Conservation (phyloP, 1,284 basidiomycete species). For the Ceratobasidium papillatum region DNA sequence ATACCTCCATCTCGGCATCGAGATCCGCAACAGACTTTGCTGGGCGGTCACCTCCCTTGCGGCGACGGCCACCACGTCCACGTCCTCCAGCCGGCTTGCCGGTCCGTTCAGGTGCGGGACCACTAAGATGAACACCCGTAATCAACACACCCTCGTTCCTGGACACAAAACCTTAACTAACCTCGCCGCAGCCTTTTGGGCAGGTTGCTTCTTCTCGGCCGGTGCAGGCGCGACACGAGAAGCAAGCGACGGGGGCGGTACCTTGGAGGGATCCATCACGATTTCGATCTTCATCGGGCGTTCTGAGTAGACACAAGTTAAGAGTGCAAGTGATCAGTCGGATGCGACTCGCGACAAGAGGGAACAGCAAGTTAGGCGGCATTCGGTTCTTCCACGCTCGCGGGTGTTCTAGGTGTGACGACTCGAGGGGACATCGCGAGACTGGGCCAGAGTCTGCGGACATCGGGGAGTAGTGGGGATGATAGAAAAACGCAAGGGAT, state of each 20-base stretch:
- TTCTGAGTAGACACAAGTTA: slow-evolving; percentile 71
- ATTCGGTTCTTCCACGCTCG: slow-evolving; percentile 26
- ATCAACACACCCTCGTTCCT: slow-evolving; percentile 50
- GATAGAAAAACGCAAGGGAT: background rate
- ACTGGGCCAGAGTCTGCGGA: background rate
- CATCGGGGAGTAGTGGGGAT: background rate
- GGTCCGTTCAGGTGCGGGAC: slow-evolving; percentile 46
- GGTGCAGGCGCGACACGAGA: slow-evolving; percentile 62
- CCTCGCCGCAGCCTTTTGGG: slow-evolving; percentile 48
- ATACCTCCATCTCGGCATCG: slow-evolving; percentile 73
- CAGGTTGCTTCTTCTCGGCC: slow-evolving; percentile 48
- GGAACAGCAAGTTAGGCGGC: slow-evolving; percentile 9
- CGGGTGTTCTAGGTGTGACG: slow-evolving; percentile 7
- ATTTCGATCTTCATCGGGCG: slow-evolving; percentile 99
- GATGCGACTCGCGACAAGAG: slow-evolving; percentile 33
- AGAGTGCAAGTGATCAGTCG: slow-evolving; percentile 34
- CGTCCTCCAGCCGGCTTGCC: slow-evolving; percentile 50
- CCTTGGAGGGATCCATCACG: slow-evolving; percentile 85
- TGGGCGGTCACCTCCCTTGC: slow-evolving; percentile 53
- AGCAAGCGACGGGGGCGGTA: slow-evolving; percentile 69
- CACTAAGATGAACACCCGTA: background rate
- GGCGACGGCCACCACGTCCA: slow-evolving; percentile 63
- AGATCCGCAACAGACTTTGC: slow-evolving; percentile 63
- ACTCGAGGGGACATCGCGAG: background rate
- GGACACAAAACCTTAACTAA: slow-evolving; percentile 46